Base-by-base conservation (phyloP, 2,329 filamentous ascomycete genomes). In the Trichoderma aggressivum region DNA sequence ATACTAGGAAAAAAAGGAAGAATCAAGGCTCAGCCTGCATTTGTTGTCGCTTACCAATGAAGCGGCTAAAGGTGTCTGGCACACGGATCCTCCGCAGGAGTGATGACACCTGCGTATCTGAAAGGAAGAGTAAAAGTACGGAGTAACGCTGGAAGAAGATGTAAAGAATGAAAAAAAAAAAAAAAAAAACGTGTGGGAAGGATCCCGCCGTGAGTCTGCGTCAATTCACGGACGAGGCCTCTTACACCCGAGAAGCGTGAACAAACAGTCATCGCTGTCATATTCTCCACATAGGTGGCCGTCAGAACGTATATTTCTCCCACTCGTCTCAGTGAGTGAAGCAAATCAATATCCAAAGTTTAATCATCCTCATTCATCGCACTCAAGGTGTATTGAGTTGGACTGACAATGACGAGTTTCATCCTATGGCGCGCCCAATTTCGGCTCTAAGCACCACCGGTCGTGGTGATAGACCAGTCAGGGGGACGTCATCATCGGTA, bases 401-500 rank as follows among this genome's bases (percentile, higher is more conserved):
- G 62, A 28, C 47, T 65, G 21, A 26, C 30, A 5, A 28, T 21
- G 8, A n/a, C 24, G 56, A 30, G 43, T 12, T 61, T 86, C 81
- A 88, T n/a, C 86, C 86, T 67, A 88, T 84, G 3, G 86, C 86
- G 32, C 84, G 82, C 7, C 87, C 87, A 78, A 88, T 88, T 60
- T 85, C 82, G 12, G 82, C 82, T 70, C 82, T 79, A 70, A 81
- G 82, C 64, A 86, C 78, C 32, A 83, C 76, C 14, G 86, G 85
- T 10, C 85, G 83, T 2, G 86, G 85, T 24, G 86, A 86, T 6
- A 87, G 77, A 3, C 84, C 86, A 6, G 81, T 83, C 8, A 83
- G 73, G 21, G 80, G 78, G 50, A 80, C 75, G 10, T 87, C 85
- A 5, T 88, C 84, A 7, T 84, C 84, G n/a, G 43, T 32, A 85